These are phyloP conservation scores for Diddensiella transvaalensis DNA, from an alignment of 805 yeast genomes.

Conservation along the genomic window DNA sequence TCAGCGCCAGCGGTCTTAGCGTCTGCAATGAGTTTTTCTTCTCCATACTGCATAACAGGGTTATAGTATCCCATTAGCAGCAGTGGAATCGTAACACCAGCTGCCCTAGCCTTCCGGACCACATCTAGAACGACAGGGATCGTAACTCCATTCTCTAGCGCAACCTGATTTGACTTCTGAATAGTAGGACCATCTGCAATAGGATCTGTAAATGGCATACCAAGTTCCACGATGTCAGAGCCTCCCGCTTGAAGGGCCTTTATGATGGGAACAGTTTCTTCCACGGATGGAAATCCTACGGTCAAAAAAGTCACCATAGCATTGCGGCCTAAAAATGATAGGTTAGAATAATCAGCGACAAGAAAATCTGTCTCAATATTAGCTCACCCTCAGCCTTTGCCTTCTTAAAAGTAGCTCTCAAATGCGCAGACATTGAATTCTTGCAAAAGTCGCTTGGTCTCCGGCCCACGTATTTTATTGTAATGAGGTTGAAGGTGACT, in stretches of 20 bases:
- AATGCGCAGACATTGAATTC: slow-evolving; percentile 55
- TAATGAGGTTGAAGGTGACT: too few relatives aligned
- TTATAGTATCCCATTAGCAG: slow-evolving; percentile 97
- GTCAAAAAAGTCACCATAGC: slow-evolving; percentile 91
- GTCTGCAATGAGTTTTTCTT: slow-evolving; percentile 71
- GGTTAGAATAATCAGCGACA: too few relatives aligned
- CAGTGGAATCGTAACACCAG: slow-evolving; percentile 85
- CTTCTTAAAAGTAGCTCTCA: slow-evolving; percentile 57
- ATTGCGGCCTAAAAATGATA: slow-evolving; percentile 55
- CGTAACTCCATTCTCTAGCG: slow-evolving; percentile 79
- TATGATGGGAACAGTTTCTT: slow-evolving; percentile 81
- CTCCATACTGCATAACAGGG: slow-evolving; percentile 88
- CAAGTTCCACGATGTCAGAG: slow-evolving; percentile 89
- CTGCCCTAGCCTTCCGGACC: slow-evolving; percentile 68
- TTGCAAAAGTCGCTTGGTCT: too few relatives aligned
- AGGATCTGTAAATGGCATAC: slow-evolving; percentile 96
- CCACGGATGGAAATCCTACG: slow-evolving; percentile 87
- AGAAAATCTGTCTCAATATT: neutral
- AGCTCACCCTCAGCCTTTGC: slow-evolving; percentile 49
- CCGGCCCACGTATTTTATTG: too few relatives aligned
- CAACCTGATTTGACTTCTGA: slow-evolving; percentile 75
- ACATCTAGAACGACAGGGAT: slow-evolving; percentile 65
- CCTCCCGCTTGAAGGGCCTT: slow-evolving; percentile 93
- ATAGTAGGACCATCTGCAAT: slow-evolving; percentile 99
- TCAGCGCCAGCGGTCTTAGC: slow-evolving; percentile 88